These are phyloP conservation scores for Leptographium procerum DNA, from an alignment of 2,329 filamentous ascomycete genomes.

Conservation along the genomic window DNA sequence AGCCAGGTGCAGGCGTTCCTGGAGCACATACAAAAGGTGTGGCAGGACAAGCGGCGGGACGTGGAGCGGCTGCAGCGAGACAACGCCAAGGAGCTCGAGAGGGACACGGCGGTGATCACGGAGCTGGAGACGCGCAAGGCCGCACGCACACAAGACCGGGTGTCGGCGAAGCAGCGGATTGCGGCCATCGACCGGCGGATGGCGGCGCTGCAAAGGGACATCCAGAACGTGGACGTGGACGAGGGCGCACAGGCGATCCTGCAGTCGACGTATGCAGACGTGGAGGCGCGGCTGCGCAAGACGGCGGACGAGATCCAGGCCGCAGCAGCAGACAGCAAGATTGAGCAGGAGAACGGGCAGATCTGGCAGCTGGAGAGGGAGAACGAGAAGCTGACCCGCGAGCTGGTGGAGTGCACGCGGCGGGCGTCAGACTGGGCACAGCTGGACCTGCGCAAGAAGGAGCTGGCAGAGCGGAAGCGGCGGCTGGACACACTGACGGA, in stretches of 20 bases:
- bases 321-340: constrained; percentile 58
- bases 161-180: constrained; percentile 62
- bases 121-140: constrained; percentile 65
- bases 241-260: constrained; percentile 73
- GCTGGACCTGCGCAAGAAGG: constrained; percentile 72
- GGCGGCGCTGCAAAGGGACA: constrained; percentile 51
- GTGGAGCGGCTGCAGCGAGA: constrained; percentile 59
- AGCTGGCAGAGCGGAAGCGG: constrained; percentile 60
- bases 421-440: constrained; percentile 73
- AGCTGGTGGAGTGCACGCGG: constrained; percentile 72
- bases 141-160: constrained; percentile 61
- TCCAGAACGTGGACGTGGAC: constrained; percentile 67
- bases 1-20: constrained; percentile 65
- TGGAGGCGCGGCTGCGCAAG: constrained; percentile 49
- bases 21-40: constrained; percentile 61
- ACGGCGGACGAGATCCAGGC: constrained; percentile 51
- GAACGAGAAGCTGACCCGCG: constrained; percentile 60
- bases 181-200: constrained; percentile 61
- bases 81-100: constrained; percentile 60
- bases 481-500: constrained; percentile 66
- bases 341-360: constrained; percentile 53
- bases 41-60: constrained; percentile 66
- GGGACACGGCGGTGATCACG: constrained; percentile 60
- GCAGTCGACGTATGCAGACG: constrained; percentile 60
- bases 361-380: constrained; percentile 61